Evolutionary conservation across 1,284 basidiomycete genomes (phyloP).

Genomic region (Papiliotrema fonsecae): DNA sequence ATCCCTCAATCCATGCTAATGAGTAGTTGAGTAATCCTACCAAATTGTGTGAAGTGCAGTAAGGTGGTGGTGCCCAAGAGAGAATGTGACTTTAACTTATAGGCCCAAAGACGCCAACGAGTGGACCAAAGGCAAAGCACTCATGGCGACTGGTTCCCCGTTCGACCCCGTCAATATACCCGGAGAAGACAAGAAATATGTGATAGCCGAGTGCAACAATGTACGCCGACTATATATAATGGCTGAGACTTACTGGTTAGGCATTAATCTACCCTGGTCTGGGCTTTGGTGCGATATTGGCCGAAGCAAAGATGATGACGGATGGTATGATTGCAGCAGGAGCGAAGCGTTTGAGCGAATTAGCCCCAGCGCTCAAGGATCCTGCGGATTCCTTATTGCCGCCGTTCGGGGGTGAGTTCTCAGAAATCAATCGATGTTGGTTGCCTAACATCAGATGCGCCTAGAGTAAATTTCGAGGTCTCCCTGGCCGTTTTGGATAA

Average conservation of each 20-base stretch:
- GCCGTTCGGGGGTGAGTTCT: conserved; percentile 38
- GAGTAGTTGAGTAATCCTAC: conserved; percentile 65
- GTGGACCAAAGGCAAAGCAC: conserved; percentile 70
- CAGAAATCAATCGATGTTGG: background rate
- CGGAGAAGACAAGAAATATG: conserved; percentile 55
- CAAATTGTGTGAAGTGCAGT: conserved; percentile 61
- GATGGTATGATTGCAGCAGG: conserved; percentile 57
- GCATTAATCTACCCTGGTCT: conserved; percentile 73
- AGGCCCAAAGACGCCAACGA: conserved; percentile 58
- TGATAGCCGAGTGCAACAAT: conserved; percentile 40
- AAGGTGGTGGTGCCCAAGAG: conserved; percentile 5
- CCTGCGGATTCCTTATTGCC: conserved; percentile 54
- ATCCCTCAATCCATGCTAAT: conserved; percentile 2
- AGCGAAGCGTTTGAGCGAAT: conserved; percentile 59
- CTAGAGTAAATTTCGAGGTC: conserved; percentile 67
- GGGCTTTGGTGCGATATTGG: conserved; percentile 62
- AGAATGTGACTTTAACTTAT: conserved; percentile 4
- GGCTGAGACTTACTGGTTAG: conserved; percentile 42
- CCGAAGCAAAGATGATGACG: conserved; percentile 37
- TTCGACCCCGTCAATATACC: conserved; percentile 69
- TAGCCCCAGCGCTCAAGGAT: conserved; percentile 65
- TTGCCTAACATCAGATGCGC: conserved; percentile 55
- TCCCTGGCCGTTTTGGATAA: conserved; percentile 71
- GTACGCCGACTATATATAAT: conserved; percentile 7
- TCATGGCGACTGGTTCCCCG: conserved; percentile 75